Evolutionary conservation across 805 yeast species (phyloP).

Genomic region (Candida sanyiensis): DNA sequence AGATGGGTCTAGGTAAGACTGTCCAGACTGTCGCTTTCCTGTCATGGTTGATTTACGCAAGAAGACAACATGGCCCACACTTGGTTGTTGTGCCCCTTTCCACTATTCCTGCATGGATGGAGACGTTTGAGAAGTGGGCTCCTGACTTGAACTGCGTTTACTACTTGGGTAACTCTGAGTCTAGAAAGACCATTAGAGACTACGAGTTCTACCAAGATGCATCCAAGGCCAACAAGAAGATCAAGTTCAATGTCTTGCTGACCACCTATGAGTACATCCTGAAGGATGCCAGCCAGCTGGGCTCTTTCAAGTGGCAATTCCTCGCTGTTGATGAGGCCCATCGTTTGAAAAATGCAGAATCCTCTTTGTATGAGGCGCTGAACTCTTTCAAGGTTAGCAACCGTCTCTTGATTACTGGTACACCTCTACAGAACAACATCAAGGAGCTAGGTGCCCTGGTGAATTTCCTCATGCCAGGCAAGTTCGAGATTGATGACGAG

Average conservation of each 20-base stretch:
- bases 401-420: constrained; percentile 90
- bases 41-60: constrained; percentile 90
- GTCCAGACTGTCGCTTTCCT: constrained; percentile 94
- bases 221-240: constrained; percentile 42
- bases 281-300: constrained; percentile 79
- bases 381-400: constrained; percentile 77
- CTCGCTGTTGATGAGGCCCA: constrained; percentile 99
- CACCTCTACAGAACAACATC: constrained; percentile 94
- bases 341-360: constrained; percentile 88
- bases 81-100: constrained; percentile 93
- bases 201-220: constrained; percentile 65
- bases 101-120: constrained; percentile 99
- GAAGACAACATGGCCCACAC: constrained; percentile 97
- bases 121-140: constrained; percentile 95
- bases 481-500: constrained; percentile 83
- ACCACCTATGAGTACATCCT: constrained; percentile 96
- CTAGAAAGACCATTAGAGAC: constrained; percentile 77
- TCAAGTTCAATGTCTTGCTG: constrained; percentile 84
- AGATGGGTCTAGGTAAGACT: constrained; percentile 98
- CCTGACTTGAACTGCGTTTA: constrained; percentile 92
- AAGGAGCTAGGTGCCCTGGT: constrained; percentile 93
- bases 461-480: constrained; percentile 94
- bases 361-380: constrained; percentile 85
- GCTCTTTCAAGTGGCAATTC: constrained; percentile 88
- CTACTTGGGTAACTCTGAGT: constrained; percentile 85